These are phyloP conservation scores for Xylaria longipes DNA, from an alignment of 495 filamentous ascomycete genomes.

Conservation along the genomic window DNA sequence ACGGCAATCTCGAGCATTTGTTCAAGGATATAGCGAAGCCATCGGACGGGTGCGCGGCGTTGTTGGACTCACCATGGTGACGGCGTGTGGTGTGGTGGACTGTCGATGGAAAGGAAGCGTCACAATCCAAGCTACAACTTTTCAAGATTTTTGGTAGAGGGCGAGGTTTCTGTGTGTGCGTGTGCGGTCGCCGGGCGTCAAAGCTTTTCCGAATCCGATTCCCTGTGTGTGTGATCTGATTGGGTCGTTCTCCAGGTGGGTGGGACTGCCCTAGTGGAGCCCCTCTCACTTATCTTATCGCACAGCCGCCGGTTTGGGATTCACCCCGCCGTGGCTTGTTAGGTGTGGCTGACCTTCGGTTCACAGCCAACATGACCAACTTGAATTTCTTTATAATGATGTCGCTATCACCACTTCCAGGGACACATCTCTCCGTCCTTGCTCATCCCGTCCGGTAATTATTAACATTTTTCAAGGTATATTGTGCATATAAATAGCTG, in stretches of 20 bases:
- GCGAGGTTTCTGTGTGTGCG: slow-evolving; percentile 25
- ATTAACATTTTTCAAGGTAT: too few species aligned
- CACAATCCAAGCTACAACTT: slow-evolving; percentile 22
- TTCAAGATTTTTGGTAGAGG: slow-evolving; percentile 29
- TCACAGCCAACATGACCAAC: too few species aligned
- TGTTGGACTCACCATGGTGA: slow-evolving; percentile 29
- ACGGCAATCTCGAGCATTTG: slow-evolving; percentile 25
- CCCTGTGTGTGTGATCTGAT: slow-evolving; percentile 8
- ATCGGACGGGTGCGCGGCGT: slow-evolving; percentile 6
- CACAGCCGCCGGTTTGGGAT: background rate
- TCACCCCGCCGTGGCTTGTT: slow-evolving; percentile 24
- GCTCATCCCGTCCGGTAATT: too few species aligned
- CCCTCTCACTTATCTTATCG: slow-evolving; percentile 27
- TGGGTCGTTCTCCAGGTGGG: slow-evolving; percentile 5
- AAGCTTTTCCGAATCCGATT: slow-evolving; percentile 29
- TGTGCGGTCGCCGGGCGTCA: slow-evolving; percentile 20
- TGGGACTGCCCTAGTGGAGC: slow-evolving; percentile 30
- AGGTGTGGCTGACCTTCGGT: slow-evolving; percentile 13
- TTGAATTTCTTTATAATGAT: too few species aligned
- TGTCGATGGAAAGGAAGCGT: slow-evolving; percentile 30
- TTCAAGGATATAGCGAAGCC: slow-evolving; percentile 20
- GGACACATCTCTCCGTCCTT: too few species aligned
- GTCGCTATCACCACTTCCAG: too few species aligned
- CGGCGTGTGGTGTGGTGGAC: slow-evolving; percentile 25
- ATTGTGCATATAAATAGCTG: too few species aligned